Percentiles rank a stretch among this genome's conserved stretches.
Conservation (phyloP, 768 basidiomycete species). For the Tulasnella calospora region DNA sequence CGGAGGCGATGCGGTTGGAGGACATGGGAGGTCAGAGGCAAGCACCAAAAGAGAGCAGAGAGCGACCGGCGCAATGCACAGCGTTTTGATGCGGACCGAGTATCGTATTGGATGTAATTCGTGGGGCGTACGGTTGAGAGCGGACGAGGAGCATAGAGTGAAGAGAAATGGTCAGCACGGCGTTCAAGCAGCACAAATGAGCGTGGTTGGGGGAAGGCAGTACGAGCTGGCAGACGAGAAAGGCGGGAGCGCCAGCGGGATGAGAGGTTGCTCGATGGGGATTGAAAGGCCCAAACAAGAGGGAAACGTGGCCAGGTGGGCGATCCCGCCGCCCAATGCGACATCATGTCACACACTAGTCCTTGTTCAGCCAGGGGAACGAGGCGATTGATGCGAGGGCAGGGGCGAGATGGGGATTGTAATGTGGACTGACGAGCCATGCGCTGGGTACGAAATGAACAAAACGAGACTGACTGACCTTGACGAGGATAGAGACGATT, state of each 20-base stretch:
- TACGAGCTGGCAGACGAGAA: background rate
- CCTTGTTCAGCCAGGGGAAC: background rate
- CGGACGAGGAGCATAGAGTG: background rate
- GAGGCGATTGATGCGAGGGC: background rate
- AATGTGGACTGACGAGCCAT: background rate
- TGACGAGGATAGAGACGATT: background rate
- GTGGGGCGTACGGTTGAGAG: background rate
- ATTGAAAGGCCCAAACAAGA: slow-evolving; percentile 1
- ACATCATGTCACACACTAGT: background rate
- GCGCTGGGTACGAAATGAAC: background rate
- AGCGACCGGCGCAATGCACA: background rate
- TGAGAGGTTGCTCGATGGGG: background rate
- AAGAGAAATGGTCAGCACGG: background rate
- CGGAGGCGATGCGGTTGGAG: background rate
- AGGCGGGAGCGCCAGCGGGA: background rate
- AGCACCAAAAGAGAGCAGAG: background rate
- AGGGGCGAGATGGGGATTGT: background rate
- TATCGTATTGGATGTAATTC: background rate
- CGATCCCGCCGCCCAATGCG: background rate
- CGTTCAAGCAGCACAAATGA: background rate
- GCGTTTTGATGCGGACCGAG: background rate
- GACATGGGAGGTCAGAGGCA: background rate
- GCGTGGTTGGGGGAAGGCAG: background rate
- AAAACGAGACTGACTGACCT: background rate
- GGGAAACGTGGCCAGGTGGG: background rate